These are phyloP conservation scores for Hyaloperonospora brassicae DNA, from an alignment of 352 stramenopile genomes.

Conservation along the genomic window DNA sequence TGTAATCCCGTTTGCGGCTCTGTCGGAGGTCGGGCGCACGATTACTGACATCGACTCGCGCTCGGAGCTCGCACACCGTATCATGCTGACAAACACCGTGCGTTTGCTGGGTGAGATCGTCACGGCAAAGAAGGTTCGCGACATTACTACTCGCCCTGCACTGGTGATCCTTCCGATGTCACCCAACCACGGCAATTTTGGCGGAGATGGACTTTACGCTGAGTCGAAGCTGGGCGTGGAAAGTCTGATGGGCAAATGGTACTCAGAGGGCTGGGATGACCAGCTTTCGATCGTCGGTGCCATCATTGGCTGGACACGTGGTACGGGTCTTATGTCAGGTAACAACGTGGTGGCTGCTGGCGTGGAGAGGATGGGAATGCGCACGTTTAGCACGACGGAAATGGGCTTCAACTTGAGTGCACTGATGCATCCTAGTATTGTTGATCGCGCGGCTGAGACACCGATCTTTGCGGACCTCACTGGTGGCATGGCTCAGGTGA, in stretches of 20 bases:
- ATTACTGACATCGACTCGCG: conserved; percentile 72
- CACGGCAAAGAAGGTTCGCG: conserved; percentile 58
- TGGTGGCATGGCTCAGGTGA: conserved; percentile 68
- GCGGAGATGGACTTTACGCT: conserved; percentile 80
- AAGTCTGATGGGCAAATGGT: conserved; percentile 83
- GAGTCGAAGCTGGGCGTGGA: conserved; percentile 85
- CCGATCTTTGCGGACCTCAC: conserved; percentile 77
- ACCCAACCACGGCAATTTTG: conserved; percentile 83
- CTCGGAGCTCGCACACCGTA: conserved; percentile 76
- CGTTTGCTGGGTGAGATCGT: conserved; percentile 76
- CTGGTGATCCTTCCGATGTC: conserved; percentile 75
- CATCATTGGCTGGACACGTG: conserved; percentile 84
- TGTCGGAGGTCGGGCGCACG: conserved; percentile 70
- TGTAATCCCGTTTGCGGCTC: conserved; percentile 79
- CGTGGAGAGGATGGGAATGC: conserved; percentile 72
- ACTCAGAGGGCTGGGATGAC: conserved; percentile 78
- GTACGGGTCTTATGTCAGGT: conserved; percentile 81
- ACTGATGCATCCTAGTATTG: conserved; percentile 73
- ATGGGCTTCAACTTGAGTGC: conserved; percentile 87
- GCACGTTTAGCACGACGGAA: conserved; percentile 81
- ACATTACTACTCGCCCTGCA: conserved; percentile 66
- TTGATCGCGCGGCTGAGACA: conserved; percentile 56
- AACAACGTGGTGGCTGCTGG: conserved; percentile 82
- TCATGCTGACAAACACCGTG: conserved; percentile 85
- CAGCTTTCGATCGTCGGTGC: conserved; percentile 79